Evolutionary conservation across 495 filamentous ascomycete genomes (phyloP).

Genomic region (Lichenothelia convexa): DNA sequence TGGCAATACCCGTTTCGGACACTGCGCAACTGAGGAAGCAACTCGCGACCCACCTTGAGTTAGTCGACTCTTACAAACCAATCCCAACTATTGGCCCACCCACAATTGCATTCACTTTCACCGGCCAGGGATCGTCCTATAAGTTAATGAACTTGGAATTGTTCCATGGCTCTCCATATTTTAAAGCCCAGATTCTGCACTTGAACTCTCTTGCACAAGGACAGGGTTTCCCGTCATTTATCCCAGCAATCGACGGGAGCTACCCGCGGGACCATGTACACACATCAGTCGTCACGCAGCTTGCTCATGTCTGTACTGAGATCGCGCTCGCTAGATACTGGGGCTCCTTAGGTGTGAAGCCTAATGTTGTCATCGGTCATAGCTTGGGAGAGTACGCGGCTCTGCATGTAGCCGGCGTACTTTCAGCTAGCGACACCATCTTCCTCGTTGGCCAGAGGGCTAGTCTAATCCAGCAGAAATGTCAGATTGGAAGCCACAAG

Average conservation of each 20-base stretch:
- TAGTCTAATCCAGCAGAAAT: conserved; percentile 5
- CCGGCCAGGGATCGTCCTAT: conserved; percentile 7
- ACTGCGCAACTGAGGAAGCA: background rate
- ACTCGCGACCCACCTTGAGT: background rate
- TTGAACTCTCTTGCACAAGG: conserved; percentile 1
- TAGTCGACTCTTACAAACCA: background rate
- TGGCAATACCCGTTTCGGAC: conserved; percentile 18
- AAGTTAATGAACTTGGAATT: conserved; percentile 3
- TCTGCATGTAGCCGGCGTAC: conserved; percentile 11
- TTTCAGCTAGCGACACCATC: conserved; percentile 8
- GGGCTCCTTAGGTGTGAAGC: conserved; percentile 18
- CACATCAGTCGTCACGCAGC: conserved; percentile 8
- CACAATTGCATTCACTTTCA: conserved; percentile 7
- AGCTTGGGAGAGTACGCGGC: conserved; percentile 18
- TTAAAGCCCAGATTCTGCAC: conserved; percentile 2
- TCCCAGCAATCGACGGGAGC: conserved; percentile 1
- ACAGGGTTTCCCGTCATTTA: conserved; percentile 5
- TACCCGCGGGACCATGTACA: background rate
- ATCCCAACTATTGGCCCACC: background rate
- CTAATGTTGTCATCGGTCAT: conserved; percentile 17
- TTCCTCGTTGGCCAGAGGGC: conserved; percentile 11
- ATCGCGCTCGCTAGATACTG: conserved; percentile 21
- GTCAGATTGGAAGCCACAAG: conserved; percentile 3
- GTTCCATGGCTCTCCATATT: conserved; percentile 1
- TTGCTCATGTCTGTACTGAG: conserved; percentile 18